Conservation (phyloP, 2,329 filamentous ascomycete genomes). For the Cercospora nicotianae region DNA sequence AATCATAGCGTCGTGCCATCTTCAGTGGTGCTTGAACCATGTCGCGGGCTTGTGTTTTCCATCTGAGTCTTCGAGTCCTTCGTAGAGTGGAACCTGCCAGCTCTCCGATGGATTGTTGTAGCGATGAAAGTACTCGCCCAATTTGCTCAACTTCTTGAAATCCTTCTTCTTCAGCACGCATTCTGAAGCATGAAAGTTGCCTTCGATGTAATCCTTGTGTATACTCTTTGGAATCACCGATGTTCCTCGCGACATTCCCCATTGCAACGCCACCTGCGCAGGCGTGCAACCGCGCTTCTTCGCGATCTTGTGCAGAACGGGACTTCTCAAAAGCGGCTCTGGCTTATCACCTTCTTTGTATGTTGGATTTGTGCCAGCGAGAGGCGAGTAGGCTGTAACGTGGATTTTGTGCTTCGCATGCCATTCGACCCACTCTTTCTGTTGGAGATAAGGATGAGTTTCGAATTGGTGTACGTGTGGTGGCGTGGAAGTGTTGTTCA, state of each 20-base stretch:
- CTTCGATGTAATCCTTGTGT: conserved; percentile 30
- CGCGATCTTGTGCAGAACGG: conserved; percentile 63
- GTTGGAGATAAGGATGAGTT: conserved; percentile 36
- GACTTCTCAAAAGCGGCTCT: conserved; percentile 52
- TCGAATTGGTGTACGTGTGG: conserved; percentile 36
- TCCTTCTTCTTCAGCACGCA: conserved; percentile 42
- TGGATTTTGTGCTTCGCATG: conserved; percentile 30
- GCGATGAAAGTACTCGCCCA: conserved; percentile 33
- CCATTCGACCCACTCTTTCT: conserved; percentile 30
- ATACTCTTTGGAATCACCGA: conserved; percentile 56
- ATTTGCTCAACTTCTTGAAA: conserved; percentile 42
- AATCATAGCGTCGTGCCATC: not conserved
- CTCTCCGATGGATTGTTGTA: conserved; percentile 33
- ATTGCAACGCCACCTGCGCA: conserved; percentile 56
- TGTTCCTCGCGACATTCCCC: conserved; percentile 57
- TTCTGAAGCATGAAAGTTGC: conserved; percentile 37
- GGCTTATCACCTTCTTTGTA: conserved; percentile 38
- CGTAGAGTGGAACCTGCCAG: conserved; percentile 42
- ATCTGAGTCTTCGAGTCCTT: conserved; percentile 44
- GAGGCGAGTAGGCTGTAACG: conserved; percentile 35
- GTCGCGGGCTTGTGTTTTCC: conserved; percentile 30
- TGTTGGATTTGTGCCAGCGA: conserved; percentile 42
- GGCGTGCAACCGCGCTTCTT: conserved; percentile 62
- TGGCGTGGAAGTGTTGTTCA: conserved; percentile 30
- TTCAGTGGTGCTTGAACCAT: conserved; percentile 13